phyloP scores from a whole-genome alignment of 208 protist genomes.

The Endotrypanum monterogeii region DNA sequence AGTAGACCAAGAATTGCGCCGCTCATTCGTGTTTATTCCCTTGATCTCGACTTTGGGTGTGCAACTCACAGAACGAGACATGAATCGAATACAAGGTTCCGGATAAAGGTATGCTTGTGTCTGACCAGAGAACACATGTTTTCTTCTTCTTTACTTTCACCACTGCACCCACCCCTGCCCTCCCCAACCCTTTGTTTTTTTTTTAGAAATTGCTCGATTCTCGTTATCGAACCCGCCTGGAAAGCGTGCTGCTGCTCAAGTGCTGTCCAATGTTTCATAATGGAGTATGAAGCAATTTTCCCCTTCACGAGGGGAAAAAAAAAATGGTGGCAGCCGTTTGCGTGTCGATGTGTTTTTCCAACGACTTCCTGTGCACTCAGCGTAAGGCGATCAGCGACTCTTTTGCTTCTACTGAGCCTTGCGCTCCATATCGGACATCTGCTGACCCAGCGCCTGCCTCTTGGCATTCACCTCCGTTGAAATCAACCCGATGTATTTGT shows the following conservation, averaged over 20 bases:
- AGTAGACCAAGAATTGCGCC: too few relatives aligned
- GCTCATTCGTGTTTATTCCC: too few relatives aligned
- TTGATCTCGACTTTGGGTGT: too few relatives aligned
- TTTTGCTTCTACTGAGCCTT: slow-evolving; percentile 39
- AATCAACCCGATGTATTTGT: slow-evolving; percentile 61
- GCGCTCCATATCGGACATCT: slow-evolving; percentile 29
- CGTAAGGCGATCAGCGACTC: background rate
- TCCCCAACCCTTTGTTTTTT: too few relatives aligned
- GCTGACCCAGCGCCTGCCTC: slow-evolving; percentile 25
- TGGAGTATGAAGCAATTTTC: background rate
- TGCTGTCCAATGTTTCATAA: background rate
- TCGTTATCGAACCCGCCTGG: background rate
- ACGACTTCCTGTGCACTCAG: background rate
- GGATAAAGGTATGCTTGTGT: background rate
- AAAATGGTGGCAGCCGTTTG: too few relatives aligned
- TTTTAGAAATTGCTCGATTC: background rate
- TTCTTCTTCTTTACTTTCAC: background rate
- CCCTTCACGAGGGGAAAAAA: background rate
- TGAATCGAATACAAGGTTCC: background rate
- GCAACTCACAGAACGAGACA: too few relatives aligned
- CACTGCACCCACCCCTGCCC: background rate
- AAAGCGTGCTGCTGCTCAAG: background rate
- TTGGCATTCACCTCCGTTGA: slow-evolving; percentile 31
- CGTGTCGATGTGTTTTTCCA: background rate
- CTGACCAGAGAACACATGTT: background rate